A percentile compares a stretch with the other conserved stretches of the same genome.
Evolutionary conservation across 2,329 filamentous ascomycete genomes (phyloP).

Genomic region (Colletotrichum chrysophilum): DNA sequence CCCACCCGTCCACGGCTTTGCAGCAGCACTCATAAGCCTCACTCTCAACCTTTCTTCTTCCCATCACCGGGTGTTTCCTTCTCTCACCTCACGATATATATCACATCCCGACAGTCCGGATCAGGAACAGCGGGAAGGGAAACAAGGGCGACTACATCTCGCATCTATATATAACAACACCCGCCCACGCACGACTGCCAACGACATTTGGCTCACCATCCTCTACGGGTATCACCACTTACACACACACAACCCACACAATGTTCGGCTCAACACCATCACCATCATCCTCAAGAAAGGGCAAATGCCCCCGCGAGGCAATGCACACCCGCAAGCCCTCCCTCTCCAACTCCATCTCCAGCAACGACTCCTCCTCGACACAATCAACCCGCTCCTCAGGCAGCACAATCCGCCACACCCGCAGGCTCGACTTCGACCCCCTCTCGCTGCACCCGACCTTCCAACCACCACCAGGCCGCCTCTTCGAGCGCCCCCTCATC

Average conservation of each 20-base stretch:
- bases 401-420: conserved; percentile 9
- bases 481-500: conserved; percentile 23
- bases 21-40: background rate
- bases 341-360: conserved; percentile 23
- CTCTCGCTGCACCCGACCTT: conserved; percentile 23
- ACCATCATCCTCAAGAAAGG: background rate
- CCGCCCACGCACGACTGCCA: background rate
- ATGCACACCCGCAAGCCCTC: conserved; percentile 23
- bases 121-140: background rate
- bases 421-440: conserved; percentile 22
- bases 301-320: conserved; percentile 2
- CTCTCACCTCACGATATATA: background rate
- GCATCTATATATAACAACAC: background rate
- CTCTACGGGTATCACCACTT: background rate
- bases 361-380: conserved; percentile 21
- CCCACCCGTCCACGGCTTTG: background rate
- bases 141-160: background rate
- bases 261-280: conserved; percentile 6
- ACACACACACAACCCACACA: background rate
- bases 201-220: background rate
- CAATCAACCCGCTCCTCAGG: conserved; percentile 13
- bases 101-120: background rate
- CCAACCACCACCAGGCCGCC: conserved; percentile 19
- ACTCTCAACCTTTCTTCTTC: background rate
- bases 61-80: background rate